These are phyloP conservation scores for Suillus lakei DNA, from an alignment of 768 basidiomycete genomes.

Conservation along the genomic window DNA sequence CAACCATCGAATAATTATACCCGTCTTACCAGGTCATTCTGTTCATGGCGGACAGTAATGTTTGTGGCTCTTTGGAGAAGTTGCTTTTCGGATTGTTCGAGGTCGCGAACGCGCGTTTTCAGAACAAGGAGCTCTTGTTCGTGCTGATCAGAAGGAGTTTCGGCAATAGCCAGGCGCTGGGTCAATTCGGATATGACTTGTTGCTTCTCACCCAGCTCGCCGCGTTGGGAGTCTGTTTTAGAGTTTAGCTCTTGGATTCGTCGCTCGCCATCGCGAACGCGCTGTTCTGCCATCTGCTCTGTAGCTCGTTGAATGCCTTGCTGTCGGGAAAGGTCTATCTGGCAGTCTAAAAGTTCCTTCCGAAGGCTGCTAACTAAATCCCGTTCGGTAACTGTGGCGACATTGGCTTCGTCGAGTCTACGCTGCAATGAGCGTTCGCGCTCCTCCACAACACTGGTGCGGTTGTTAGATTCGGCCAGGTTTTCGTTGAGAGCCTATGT, in stretches of 20 bases:
- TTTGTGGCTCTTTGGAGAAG: conserved; percentile 29
- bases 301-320: conserved; percentile 28
- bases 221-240: conserved; percentile 24
- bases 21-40: conserved; percentile 48
- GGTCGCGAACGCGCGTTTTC: conserved; percentile 26
- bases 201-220: conserved; percentile 27
- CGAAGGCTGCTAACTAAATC: conserved; percentile 13
- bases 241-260: conserved; percentile 24
- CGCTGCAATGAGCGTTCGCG: conserved; percentile 24
- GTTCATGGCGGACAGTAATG: conserved; percentile 46
- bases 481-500: conserved; percentile 22
- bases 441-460: conserved; percentile 24
- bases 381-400: conserved; percentile 15
- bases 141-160: conserved; percentile 27
- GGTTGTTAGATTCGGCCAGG: conserved; percentile 12
- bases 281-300: conserved; percentile 28
- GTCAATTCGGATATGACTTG: conserved; percentile 23
- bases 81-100: conserved; percentile 35
- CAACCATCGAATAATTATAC: conserved; percentile 16
- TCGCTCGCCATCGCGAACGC: conserved; percentile 23
- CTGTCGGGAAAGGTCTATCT: conserved; percentile 27
- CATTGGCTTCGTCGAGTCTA: conserved; percentile 18
- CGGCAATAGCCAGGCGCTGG: conserved; percentile 26
- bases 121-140: conserved; percentile 31
- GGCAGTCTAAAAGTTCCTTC: conserved; percentile 8